These are phyloP conservation scores for Clarireedia monteithiana DNA, from an alignment of 2,329 filamentous ascomycete genomes.

Conservation along the genomic window DNA sequence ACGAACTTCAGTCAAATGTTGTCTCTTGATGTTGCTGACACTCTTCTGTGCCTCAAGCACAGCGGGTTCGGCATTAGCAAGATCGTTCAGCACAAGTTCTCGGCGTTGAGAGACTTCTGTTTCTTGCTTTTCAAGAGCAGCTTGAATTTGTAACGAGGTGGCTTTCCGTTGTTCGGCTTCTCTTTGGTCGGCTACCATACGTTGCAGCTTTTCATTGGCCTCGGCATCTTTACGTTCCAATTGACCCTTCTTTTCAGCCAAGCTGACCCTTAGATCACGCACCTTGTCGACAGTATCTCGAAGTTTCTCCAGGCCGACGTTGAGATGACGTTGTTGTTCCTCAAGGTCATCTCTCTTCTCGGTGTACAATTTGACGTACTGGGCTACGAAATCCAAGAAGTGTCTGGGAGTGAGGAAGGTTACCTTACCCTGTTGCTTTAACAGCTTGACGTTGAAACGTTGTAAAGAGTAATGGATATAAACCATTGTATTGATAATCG, in stretches of 20 bases:
- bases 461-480: slow-evolving; percentile 95
- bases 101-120: slow-evolving; percentile 74
- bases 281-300: slow-evolving; percentile 97
- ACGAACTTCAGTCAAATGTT: slow-evolving; percentile 93
- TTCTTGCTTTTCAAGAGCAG: slow-evolving; percentile 81
- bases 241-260: slow-evolving; percentile 91
- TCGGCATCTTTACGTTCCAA: slow-evolving; percentile 90
- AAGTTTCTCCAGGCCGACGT: slow-evolving; percentile 95
- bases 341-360: slow-evolving; percentile 98
- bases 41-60: slow-evolving; percentile 90
- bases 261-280: slow-evolving; percentile 77
- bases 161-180: slow-evolving; percentile 89
- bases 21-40: slow-evolving; percentile 96
- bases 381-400: slow-evolving; percentile 95
- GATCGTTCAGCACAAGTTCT: slow-evolving; percentile 77
- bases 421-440: slow-evolving; percentile 84
- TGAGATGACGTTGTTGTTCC: slow-evolving; percentile 96
- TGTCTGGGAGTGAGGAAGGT: slow-evolving; percentile 95
- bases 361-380: slow-evolving; percentile 95
- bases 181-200: slow-evolving; percentile 92
- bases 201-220: slow-evolving; percentile 93
- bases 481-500: slow-evolving; percentile 96
- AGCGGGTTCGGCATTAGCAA: slow-evolving; percentile 86
- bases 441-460: slow-evolving; percentile 77
- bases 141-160: slow-evolving; percentile 82